Evolutionary conservation across 805 yeast species (phyloP), one percentile per base, ranked within the genome.

Genomic region (Yarrowia osloensis): DNA sequence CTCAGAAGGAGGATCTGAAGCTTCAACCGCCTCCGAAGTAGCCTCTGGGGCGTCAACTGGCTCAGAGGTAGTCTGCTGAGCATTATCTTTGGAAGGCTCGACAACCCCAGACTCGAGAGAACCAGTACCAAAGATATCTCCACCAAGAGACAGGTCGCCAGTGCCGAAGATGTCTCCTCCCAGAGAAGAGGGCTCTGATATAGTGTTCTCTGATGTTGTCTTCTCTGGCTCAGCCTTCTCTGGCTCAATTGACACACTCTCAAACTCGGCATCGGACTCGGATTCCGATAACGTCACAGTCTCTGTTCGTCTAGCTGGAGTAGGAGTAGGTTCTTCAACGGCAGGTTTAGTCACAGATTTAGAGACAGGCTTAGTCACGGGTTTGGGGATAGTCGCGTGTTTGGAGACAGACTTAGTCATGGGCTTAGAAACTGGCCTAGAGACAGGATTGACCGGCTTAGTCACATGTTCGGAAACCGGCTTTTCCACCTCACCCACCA

Each of bases 211-310:
- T 4, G 19, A 4, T 2, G 19, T 4, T 8, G 28, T 4, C 29
- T 22, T 13, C 3, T 44, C 49, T 9, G 22, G 2, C 6, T 47
- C 54, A 2, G 8, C 26, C 55, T 29, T 31, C 26, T 50, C 39
- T 19, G 35, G 35, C 29, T 52, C 59, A 15, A 54, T 22, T 3
- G 61, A 26, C 9, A 54, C 61, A 4, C 22, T 35, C n/a, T 54
- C 61, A 35, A 54, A 54, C 33, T 54, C 61, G 7, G 61, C 61
- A 3, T 54, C 61, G 12, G 57, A 50, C 9, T 54, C 61, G 9
- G 61, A 54, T 5, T 54, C 61, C 1, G 40, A 49, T 7, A 49
- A 6, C 2, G 24, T 15, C 7, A 49, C 33, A 1, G 49, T 44
- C 29, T 47, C 52, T 3, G 29, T 17, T 5, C 21, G 3, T 7